Conservation (phyloP, 495 filamentous ascomycete genomes). For the Gamarada debralockiae region DNA sequence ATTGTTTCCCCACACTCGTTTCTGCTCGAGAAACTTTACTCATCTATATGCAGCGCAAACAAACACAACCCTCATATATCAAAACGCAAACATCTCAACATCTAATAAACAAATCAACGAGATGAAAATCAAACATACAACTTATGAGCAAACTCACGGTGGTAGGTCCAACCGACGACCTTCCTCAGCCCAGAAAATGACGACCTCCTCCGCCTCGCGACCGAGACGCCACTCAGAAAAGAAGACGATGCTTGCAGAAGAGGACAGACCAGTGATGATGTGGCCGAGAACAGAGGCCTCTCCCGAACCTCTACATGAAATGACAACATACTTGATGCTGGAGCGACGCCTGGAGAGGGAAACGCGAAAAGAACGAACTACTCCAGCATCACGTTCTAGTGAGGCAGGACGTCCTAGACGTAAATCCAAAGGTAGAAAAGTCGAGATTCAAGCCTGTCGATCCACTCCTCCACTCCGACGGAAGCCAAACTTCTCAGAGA, state of each 20-base stretch:
- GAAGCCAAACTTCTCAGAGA: neutral
- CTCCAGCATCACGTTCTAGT: neutral
- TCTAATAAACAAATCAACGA: neutral
- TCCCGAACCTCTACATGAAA: neutral
- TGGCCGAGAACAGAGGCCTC: neutral
- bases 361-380: neutral
- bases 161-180: neutral
- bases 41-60: neutral
- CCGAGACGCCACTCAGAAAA: neutral
- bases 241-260: neutral
- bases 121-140: constrained; percentile 9
- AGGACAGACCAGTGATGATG: neutral
- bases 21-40: neutral
- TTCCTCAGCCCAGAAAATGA: neutral
- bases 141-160: constrained; percentile 5
- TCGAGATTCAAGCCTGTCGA: neutral
- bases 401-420: neutral
- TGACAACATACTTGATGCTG: constrained; percentile 1
- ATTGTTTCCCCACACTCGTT: too few relatives aligned
- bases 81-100: neutral
- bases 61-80: neutral
- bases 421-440: neutral
- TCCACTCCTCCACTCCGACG: neutral
- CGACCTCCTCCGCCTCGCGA: neutral
- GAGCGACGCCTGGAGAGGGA: neutral